Percentiles rank a stretch among this genome's conserved stretches.
phyloP scores from a whole-genome alignment of 768 basidiomycete species.

The Melanogaster broomeanus region DNA sequence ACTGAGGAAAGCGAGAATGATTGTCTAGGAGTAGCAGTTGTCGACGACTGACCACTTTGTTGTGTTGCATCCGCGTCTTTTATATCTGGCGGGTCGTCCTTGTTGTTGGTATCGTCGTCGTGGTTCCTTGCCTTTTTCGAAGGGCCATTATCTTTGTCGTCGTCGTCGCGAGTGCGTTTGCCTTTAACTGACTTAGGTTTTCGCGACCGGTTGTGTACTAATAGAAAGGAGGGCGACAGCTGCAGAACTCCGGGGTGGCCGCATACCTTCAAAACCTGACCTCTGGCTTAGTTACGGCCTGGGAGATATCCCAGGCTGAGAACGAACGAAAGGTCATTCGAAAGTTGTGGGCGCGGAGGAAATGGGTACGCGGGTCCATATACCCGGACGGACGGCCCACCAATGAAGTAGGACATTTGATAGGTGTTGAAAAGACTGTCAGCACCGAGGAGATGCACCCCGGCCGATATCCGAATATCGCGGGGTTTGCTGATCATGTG shows the following conservation, averaged over 20 bases:
- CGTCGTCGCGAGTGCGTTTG: conserved; percentile 19
- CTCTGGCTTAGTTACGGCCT: conserved; percentile 32
- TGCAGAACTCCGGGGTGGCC: conserved; percentile 23
- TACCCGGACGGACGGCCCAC: no score
- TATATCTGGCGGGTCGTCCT: conserved; percentile 25
- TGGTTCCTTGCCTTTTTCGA: conserved; percentile 21
- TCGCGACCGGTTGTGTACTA: conserved; percentile 23
- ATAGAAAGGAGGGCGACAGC: conserved; percentile 14
- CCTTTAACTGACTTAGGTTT: conserved; percentile 26
- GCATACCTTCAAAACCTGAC: conserved; percentile 33
- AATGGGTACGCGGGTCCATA: no score
- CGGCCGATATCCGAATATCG: no score
- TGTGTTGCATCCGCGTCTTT: conserved; percentile 24
- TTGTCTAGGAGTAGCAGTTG: background rate
- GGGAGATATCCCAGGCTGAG: no score
- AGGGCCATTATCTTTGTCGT: conserved; percentile 10
- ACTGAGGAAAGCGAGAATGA: conserved; percentile 32
- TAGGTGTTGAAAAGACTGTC: no score
- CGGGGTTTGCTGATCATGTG: no score
- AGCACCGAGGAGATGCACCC: no score
- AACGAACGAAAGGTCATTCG: no score
- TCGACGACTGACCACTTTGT: conserved; percentile 46
- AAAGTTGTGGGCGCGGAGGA: no score
- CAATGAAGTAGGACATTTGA: no score
- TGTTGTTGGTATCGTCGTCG: conserved; percentile 16